Evolutionary conservation across 1,284 basidiomycete genomes (phyloP).

Genomic region (Sanguinoderma infundibulare): DNA sequence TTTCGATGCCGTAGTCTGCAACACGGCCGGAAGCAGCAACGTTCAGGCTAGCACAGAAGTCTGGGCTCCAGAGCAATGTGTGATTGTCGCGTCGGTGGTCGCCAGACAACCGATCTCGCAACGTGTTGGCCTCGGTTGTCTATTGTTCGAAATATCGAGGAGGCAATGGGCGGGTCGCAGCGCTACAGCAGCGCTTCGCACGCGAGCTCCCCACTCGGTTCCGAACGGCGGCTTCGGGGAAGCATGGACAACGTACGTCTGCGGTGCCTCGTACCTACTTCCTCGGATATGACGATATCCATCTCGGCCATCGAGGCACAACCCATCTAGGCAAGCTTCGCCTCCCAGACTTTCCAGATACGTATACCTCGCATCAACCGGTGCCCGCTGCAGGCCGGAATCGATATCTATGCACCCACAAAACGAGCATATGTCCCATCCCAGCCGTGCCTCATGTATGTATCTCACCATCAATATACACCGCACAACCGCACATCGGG

Average conservation of each 20-base stretch:
- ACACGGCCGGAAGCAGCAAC: not conserved
- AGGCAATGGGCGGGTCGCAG: no score
- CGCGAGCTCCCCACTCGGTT: not conserved
- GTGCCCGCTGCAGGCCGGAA: not conserved
- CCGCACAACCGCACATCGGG: not conserved
- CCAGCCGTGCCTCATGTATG: not conserved
- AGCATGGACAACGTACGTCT: not conserved
- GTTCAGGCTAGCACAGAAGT: not conserved
- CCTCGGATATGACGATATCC: not conserved
- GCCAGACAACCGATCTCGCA: not conserved
- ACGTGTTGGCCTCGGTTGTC: not conserved
- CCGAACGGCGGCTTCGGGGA: not conserved
- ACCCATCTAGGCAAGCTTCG: not conserved
- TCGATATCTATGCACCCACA: constrained; percentile 5
- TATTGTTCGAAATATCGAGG: not conserved
- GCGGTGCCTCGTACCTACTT: not conserved
- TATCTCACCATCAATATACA: not conserved
- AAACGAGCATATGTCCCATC: constrained; percentile 1
- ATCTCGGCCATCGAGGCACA: not conserved
- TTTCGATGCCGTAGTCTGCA: not conserved
- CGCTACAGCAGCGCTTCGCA: not conserved
- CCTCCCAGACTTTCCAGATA: not conserved
- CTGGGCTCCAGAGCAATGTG: not conserved
- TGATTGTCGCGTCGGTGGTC: no score
- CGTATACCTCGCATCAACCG: not conserved